A percentile compares a stretch with the other conserved stretches of the same genome.
Evolutionary conservation across 2,329 filamentous ascomycete genomes (phyloP).

Genomic region (Hypoxylon sp.): DNA sequence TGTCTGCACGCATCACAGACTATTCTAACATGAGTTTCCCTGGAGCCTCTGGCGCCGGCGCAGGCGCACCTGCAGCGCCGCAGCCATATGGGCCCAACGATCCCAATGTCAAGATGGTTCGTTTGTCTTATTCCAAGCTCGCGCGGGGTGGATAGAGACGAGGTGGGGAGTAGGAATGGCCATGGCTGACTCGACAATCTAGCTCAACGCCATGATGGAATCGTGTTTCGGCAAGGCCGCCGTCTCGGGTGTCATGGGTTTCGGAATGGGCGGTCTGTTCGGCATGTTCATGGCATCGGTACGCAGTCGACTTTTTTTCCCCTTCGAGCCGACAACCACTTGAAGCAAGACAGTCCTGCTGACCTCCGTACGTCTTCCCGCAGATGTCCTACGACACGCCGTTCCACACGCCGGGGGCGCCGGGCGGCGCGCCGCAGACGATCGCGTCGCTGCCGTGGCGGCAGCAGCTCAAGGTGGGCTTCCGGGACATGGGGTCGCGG

Average conservation of each 20-base stretch:
- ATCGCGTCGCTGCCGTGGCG: conserved; percentile 75
- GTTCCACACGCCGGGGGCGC: conserved; percentile 60
- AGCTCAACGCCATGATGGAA: conserved; percentile 89
- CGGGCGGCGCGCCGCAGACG: conserved; percentile 50
- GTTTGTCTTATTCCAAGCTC: conserved; percentile 31
- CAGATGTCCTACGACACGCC: conserved; percentile 99
- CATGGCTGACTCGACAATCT: conserved; percentile 20
- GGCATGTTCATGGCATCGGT: conserved; percentile 98
- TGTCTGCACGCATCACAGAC: neutral
- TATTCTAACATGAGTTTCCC: conserved; percentile 41
- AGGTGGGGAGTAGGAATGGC: too few species aligned
- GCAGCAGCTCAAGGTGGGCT: conserved; percentile 83
- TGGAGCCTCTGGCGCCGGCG: conserved; percentile 37
- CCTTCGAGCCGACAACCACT: too few species aligned
- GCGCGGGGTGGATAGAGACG: too few species aligned
- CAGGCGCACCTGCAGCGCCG: conserved; percentile 31
- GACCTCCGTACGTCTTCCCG: too few species aligned
- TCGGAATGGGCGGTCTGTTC: conserved; percentile 91
- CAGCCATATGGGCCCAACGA: conserved; percentile 52
- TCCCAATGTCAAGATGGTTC: conserved; percentile 60
- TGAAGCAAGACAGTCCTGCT: too few species aligned
- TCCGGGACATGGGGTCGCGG: conserved; percentile 92
- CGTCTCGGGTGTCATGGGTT: conserved; percentile 92
- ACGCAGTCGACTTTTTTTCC: conserved; percentile 39
- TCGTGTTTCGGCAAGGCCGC: conserved; percentile 88